A percentile compares a stretch with the other conserved stretches of the same genome.
Evolutionary conservation across 1,284 basidiomycete genomes (phyloP).

Genomic region (Moesziomyces parantarcticus): DNA sequence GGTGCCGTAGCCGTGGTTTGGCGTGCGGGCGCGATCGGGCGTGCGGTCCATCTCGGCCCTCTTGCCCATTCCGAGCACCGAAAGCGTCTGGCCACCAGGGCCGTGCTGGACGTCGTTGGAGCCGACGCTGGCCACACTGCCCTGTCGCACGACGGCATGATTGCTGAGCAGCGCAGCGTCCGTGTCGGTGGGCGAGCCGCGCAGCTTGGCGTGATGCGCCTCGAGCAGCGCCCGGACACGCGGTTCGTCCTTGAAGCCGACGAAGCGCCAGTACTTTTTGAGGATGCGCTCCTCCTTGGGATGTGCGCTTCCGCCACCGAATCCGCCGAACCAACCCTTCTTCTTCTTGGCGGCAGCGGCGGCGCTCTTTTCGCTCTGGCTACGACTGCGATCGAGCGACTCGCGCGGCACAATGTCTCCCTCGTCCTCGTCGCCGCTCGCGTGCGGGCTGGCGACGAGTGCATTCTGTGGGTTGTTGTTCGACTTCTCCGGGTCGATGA

Average conservation of each 20-base stretch:
- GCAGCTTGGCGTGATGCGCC: constrained; percentile 52
- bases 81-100: constrained; percentile 45
- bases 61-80: constrained; percentile 41
- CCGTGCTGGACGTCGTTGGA: constrained; percentile 53
- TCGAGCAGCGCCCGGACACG: constrained; percentile 58
- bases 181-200: constrained; percentile 3
- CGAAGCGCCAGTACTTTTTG: constrained; percentile 68
- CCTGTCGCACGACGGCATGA: constrained; percentile 23
- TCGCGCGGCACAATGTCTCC: constrained; percentile 68
- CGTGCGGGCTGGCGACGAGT: constrained; percentile 36
- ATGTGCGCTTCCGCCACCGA: constrained; percentile 32
- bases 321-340: constrained; percentile 57
- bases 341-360: constrained; percentile 29
- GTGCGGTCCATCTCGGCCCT: constrained; percentile 29
- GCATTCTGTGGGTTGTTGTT: constrained; percentile 30
- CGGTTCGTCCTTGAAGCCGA: constrained; percentile 66
- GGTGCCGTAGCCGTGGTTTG: constrained; percentile 30
- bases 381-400: constrained; percentile 39
- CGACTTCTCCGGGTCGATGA: constrained; percentile 47
- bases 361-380: constrained; percentile 15
- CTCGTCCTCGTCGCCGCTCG: constrained; percentile 49
- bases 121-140: constrained; percentile 36
- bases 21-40: constrained; percentile 46
- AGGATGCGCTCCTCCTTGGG: constrained; percentile 62
- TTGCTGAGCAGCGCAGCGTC: constrained; percentile 2